phyloP scores from a whole-genome alignment of 2,329 filamentous ascomycete genomes.

The Trichoderma sp. region DNA sequence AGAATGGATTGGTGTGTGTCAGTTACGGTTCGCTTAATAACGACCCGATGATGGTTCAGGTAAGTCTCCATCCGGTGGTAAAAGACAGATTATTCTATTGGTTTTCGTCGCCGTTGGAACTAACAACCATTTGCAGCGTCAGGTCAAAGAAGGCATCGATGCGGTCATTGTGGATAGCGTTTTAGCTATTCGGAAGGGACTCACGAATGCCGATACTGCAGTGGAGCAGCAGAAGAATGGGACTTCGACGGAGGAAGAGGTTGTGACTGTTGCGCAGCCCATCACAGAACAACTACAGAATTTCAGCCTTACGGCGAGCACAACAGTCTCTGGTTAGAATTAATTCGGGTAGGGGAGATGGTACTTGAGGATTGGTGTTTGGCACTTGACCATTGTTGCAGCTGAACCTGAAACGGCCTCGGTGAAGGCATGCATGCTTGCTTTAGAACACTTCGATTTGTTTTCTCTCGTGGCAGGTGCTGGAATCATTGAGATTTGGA shows the following conservation, averaged over 20 bases:
- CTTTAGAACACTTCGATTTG: background rate
- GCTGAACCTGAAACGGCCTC: background rate
- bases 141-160: slow-evolving; percentile 94
- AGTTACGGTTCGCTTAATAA: slow-evolving; percentile 94
- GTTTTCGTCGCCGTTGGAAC: background rate
- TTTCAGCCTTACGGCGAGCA: slow-evolving; percentile 10
- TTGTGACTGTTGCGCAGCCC: background rate
- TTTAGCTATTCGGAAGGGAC: slow-evolving; percentile 83
- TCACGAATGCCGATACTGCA: slow-evolving; percentile 51
- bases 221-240: slow-evolving; percentile 18
- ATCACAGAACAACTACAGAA: slow-evolving; percentile 7
- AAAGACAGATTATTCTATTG: background rate
- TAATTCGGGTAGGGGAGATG: background rate
- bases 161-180: slow-evolving; percentile 97
- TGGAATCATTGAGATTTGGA: background rate
- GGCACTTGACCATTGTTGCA: background rate
- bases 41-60: slow-evolving; percentile 78
- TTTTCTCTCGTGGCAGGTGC: background rate
- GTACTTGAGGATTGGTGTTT: background rate
- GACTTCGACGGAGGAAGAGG: slow-evolving; percentile 1
- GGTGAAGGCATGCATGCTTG: background rate
- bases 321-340: background rate
- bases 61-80: slow-evolving; percentile 42
- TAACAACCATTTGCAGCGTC: slow-evolving; percentile 52
- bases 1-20: slow-evolving; percentile 88